phyloP scores from a whole-genome alignment of 176 grass and related monocot genomes.

The Zea mays region DNA sequence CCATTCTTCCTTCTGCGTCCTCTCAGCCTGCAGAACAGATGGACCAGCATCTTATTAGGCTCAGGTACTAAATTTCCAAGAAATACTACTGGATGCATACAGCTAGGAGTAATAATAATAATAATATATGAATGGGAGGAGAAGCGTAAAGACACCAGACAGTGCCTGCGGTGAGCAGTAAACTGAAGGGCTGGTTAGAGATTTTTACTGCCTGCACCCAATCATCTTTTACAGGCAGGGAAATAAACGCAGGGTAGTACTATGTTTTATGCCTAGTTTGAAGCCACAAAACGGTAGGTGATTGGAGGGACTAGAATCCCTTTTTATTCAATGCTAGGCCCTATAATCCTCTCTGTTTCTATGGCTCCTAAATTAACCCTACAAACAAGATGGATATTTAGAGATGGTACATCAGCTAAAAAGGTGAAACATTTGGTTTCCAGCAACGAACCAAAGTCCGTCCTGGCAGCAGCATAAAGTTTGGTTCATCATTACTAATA shows the following conservation, averaged over 20 bases:
- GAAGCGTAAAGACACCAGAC: slow-evolving; percentile 5
- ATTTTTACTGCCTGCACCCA: neutral
- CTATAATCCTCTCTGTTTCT: too few species aligned
- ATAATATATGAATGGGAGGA: neutral
- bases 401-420: slow-evolving; percentile 7
- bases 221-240: neutral
- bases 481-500: neutral
- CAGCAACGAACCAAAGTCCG: neutral
- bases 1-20: slow-evolving; percentile 72
- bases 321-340: too few species aligned
- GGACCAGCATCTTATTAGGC: slow-evolving; percentile 43
- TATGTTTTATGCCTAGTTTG: too few species aligned
- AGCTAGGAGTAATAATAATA: neutral
- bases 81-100: neutral
- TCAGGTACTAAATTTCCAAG: slow-evolving; percentile 40
- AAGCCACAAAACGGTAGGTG: too few species aligned
- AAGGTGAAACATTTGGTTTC: neutral
- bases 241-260: neutral
- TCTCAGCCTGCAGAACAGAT: slow-evolving; percentile 80
- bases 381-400: neutral
- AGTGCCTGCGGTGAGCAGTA: slow-evolving; percentile 29
- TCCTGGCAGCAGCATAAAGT: neutral
- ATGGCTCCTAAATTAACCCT: too few species aligned
- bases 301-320: too few species aligned
- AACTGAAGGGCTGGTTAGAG: slow-evolving; percentile 19